Evolutionary conservation across 2,329 filamentous ascomycete genomes (phyloP), one percentile per base, ranked within the genome.

Genomic region (Colletotrichum falcatum): DNA sequence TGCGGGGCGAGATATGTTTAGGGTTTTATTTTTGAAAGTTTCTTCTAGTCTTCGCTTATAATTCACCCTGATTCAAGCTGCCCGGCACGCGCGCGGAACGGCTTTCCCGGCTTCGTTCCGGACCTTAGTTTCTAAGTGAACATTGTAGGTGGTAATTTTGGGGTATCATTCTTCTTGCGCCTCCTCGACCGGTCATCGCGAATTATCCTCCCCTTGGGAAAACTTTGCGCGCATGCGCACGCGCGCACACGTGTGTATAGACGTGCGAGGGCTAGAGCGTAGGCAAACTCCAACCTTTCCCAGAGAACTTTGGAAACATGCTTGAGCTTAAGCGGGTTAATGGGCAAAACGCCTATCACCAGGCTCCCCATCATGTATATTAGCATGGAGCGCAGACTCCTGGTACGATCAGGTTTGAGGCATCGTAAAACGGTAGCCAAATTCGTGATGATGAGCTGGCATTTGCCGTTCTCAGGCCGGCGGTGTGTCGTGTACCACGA

Each of bases 401-500:
- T 44, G 30, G 39, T 44, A 8, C 14, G 54, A 23, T 18, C 64
- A 62, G 59, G 35, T 18, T 5, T 4, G 60, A 35, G 37, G 54
- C 26, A 26, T 42, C 39, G 28, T 60, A 59, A 64, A 60, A 67
- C 49, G 26, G 26, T 23, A 33, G 35, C 2, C 53, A 14, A 65
- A 28, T 4, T 46, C 30, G 26, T 37, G n/a, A 54, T 58, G 20
- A 39, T 33, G 46, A 51, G 55, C 7, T 56, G 54, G 20, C 20
- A 1, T 44, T 37, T 0, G 16, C 0, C 8, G 11, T 35, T 42
- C 48, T 81, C 81, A 92, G 76, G 89, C 90, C 11, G 89, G 87
- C 48, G 92, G 91, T n/a, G 92, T 94, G 78, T 95, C 93, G 81
- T 95, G 93, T 66, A 95, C 88, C 46, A 94, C 91, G 65, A 95